Conservation (phyloP, 805 yeast genomes). For the Pichia occidentalis region DNA sequence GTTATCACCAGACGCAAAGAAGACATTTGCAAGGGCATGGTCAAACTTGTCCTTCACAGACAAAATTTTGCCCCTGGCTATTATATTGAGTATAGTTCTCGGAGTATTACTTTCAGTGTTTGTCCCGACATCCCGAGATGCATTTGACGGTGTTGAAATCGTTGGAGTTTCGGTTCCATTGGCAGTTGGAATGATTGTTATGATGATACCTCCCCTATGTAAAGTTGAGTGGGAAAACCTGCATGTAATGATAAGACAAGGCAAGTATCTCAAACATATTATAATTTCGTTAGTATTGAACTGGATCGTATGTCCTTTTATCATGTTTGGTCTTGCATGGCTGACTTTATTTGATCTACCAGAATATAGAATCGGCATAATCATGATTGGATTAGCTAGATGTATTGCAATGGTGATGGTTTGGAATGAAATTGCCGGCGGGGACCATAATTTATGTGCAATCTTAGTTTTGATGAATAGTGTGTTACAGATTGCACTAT, state of each 20-base stretch:
- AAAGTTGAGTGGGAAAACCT: conserved; percentile 47
- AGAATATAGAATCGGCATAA: conserved; percentile 48
- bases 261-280: conserved; percentile 26
- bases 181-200: conserved; percentile 45
- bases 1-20: too few relatives aligned
- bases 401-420: conserved; percentile 59
- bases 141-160: conserved; percentile 31
- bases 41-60: conserved; percentile 28
- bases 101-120: conserved; percentile 38
- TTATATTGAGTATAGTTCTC: conserved; percentile 32
- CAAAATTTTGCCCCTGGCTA: conserved; percentile 22
- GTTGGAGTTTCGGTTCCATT: conserved; percentile 38
- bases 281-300: conserved; percentile 39
- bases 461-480: conserved; percentile 46
- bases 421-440: conserved; percentile 51
- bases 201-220: conserved; percentile 54
- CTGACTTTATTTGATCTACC: conserved; percentile 38
- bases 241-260: conserved; percentile 22
- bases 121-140: conserved; percentile 31
- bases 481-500: conserved; percentile 42
- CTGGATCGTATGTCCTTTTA: conserved; percentile 51
- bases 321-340: conserved; percentile 56
- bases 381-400: conserved; percentile 53
- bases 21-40: too few relatives aligned
- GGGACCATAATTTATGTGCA: conserved; percentile 46